These are phyloP conservation scores for Irpex rosettiformis DNA, from an alignment of 1,284 basidiomycete species.

Conservation along the genomic window DNA sequence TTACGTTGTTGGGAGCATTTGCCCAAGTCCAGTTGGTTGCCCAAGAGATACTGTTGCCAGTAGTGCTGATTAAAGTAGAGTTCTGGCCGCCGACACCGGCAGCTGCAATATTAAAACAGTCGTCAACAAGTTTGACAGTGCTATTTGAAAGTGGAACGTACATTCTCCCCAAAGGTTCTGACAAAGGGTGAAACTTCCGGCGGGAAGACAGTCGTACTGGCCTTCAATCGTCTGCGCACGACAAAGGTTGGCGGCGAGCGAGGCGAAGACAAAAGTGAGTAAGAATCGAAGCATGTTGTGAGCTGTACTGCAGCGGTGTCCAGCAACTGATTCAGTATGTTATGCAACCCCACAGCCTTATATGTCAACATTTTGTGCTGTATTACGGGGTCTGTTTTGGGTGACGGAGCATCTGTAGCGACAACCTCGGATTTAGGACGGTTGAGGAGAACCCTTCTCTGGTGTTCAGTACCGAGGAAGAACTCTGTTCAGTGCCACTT, in stretches of 20 bases:
- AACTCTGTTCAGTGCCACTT: neutral
- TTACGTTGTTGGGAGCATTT: conserved; percentile 48
- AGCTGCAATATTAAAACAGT: conserved; percentile 19
- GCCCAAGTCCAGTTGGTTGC: conserved; percentile 55
- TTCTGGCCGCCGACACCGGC: conserved; percentile 47
- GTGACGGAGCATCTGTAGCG: neutral
- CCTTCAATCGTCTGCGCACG: conserved; percentile 37
- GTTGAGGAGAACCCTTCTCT: neutral
- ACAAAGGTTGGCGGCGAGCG: conserved; percentile 19
- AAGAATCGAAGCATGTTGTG: conserved; percentile 18
- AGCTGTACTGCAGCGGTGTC: neutral
- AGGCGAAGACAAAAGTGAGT: conserved; percentile 17
- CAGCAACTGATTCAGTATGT: neutral
- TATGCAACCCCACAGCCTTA: neutral
- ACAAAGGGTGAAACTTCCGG: conserved; percentile 48
- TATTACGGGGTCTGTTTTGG: neutral
- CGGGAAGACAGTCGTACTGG: conserved; percentile 40
- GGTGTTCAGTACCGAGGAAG: neutral
- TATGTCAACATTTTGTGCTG: neutral
- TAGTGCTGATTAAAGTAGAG: conserved; percentile 43
- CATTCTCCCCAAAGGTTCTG: conserved; percentile 54
- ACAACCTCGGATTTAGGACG: conserved; percentile 13
- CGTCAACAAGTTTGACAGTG: neutral
- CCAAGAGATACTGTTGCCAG: conserved; percentile 45
- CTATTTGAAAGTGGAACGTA: conserved; percentile 21